Conservation (phyloP, 257 asterid genomes). For the Pogostemon cablin region DNA sequence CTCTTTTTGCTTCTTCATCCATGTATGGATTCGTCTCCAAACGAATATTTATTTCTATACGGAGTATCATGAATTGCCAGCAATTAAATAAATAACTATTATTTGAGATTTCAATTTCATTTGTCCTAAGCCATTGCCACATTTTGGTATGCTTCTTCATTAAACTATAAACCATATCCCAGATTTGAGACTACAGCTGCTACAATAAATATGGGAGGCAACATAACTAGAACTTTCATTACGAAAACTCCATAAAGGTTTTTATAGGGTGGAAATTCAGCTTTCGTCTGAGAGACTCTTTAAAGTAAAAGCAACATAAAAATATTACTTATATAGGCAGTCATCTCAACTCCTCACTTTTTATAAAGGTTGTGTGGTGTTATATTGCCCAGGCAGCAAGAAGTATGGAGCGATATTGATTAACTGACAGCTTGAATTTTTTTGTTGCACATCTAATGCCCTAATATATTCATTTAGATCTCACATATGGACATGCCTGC, state of each 20-base stretch:
- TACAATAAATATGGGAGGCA: neutral
- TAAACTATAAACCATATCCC: slow-evolving; percentile 4
- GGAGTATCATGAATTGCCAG: neutral
- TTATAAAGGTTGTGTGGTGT: neutral
- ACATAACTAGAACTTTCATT: slow-evolving; percentile 8
- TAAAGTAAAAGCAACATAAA: neutral
- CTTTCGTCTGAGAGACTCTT: neutral
- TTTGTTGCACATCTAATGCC: slow-evolving; percentile 4
- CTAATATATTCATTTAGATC: slow-evolving; percentile 9
- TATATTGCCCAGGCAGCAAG: slow-evolving; percentile 18
- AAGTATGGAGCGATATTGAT: slow-evolving; percentile 9
- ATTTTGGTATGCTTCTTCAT: slow-evolving; percentile 14
- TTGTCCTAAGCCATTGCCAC: slow-evolving; percentile 1
- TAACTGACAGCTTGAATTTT: neutral
- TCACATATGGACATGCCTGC: slow-evolving; percentile 4
- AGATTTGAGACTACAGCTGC: slow-evolving; percentile 22
- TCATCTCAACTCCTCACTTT: slow-evolving; percentile 13
- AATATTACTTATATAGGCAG: neutral
- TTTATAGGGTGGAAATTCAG: slow-evolving; percentile 4
- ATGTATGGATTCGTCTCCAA: slow-evolving; percentile 2
- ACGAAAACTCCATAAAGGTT: neutral
- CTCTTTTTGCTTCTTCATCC: neutral
- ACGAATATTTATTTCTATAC: slow-evolving; percentile 9
- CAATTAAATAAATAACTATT: neutral
- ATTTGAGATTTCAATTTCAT: neutral